phyloP scores from a whole-genome alignment of 176 grass and related monocot genomes.

The Oryza glaberrima region DNA sequence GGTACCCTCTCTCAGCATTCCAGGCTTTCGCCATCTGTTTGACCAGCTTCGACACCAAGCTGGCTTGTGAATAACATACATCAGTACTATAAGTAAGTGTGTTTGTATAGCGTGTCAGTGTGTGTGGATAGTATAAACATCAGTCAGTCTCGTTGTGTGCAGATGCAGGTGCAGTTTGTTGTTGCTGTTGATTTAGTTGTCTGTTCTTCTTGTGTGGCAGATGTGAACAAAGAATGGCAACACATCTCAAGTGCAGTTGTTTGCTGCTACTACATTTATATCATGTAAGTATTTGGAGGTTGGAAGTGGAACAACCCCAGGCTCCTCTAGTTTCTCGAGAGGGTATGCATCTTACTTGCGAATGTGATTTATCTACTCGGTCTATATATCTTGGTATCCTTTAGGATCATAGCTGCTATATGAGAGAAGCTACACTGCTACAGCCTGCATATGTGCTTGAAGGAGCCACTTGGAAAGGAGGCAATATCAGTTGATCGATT shows the following conservation, averaged over 20 bases:
- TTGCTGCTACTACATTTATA: conserved; percentile 18
- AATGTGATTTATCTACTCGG: neutral
- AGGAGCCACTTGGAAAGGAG: neutral
- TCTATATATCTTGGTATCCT: neutral
- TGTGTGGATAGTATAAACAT: neutral
- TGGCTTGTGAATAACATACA: conserved; percentile 54
- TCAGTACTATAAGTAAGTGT: neutral
- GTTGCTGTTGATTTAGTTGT: conserved; percentile 21
- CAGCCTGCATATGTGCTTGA: neutral
- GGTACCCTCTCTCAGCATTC: conserved; percentile 50
- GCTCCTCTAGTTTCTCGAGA: neutral
- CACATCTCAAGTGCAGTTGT: conserved; percentile 2
- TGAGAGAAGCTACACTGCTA: neutral
- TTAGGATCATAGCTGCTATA: neutral
- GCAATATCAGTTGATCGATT: conserved; percentile 16
- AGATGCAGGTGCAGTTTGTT: neutral
- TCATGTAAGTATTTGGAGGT: neutral
- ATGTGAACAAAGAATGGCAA: conserved; percentile 25
- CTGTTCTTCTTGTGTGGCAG: neutral
- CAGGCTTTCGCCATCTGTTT: conserved; percentile 57
- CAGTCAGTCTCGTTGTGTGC: neutral
- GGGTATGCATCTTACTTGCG: conserved; percentile 1
- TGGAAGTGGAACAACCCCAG: no score
- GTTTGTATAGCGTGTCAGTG: neutral
- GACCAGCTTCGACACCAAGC: conserved; percentile 57